phyloP scores from a whole-genome alignment of 257 asterid species.

The Nicotiana undulata region DNA sequence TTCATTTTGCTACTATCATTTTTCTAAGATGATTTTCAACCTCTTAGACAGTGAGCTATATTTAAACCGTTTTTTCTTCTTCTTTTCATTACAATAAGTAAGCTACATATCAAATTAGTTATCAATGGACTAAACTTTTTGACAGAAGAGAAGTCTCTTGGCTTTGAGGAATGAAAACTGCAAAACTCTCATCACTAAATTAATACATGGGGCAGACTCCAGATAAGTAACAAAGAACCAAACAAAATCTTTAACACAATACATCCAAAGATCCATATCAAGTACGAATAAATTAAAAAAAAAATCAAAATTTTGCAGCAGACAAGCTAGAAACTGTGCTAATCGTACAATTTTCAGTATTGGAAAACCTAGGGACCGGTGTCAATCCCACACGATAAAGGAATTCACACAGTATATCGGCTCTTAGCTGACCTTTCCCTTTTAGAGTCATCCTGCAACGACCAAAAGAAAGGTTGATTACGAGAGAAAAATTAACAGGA shows the following conservation, averaged over 20 bases:
- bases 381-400: neutral
- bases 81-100: neutral
- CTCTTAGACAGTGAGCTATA: neutral
- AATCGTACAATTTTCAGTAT: slow-evolving; percentile 1
- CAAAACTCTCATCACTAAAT: neutral
- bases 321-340: neutral
- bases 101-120: neutral
- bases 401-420: slow-evolving; percentile 49
- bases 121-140: neutral
- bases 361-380: neutral
- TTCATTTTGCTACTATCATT: neutral
- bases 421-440: slow-evolving; percentile 53
- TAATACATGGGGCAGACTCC: neutral
- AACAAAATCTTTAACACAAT: neutral
- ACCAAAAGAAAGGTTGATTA: neutral
- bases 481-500: neutral
- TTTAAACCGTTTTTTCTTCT: too few relatives aligned
- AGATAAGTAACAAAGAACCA: neutral
- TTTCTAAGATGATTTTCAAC: neutral
- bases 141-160: neutral
- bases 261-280: neutral
- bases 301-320: neutral
- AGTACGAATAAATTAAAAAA: neutral
- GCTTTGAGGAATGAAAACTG: neutral
- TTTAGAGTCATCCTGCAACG: slow-evolving; percentile 67